Evolutionary conservation across 805 yeast genomes (phyloP), one percentile per base, ranked within the genome.

Genomic region (Priceomyces fermenticarens): DNA sequence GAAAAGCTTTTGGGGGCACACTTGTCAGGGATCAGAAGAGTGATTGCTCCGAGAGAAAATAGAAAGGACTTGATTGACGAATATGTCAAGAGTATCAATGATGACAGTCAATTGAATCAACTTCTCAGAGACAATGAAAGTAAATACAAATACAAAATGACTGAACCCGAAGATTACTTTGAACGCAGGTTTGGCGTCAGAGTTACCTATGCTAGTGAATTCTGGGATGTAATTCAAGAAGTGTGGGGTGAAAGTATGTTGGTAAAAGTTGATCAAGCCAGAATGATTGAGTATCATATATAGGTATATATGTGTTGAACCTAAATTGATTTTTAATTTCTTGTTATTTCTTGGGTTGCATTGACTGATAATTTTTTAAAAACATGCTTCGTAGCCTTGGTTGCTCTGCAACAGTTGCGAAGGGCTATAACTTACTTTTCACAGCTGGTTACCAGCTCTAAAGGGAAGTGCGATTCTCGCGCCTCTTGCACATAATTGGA

Each of bases 1-100:
- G 95, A 86, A 60, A 85, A 85, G 60, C 63, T 85, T 30, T 67
- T 84, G 14, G 93, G 93, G 2, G 93, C 93, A 0, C 89, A 86
- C 52, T 69, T 85, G 47, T 80, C 84, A 30, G 66, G 65, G 1
- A 66, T 70, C 40, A 70, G 65, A 32, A 73, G 72, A 41, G 84
- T 88, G 29, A 61, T 88, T 32, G 67, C 85, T 8, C 97, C 97
- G 2, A 64, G 83, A 43, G 73, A 79, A 40, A 85, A 87, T 61
- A 67, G 87, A 44, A 72, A 75, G 38, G 91, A 84, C 51, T 76
- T 89, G 11, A 77, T 81, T 43, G 81, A 79, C 43, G 80, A 80
- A 38, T 78, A 74, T 46, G 59, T 63, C 40, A 56, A 56, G 42
- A 53, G 61, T 41, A 54, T 65, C 43, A 69, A 70, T 40, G 55